Conservation (phyloP, 2,329 filamentous ascomycete genomes). For the Scedosporium dehoogii region DNA sequence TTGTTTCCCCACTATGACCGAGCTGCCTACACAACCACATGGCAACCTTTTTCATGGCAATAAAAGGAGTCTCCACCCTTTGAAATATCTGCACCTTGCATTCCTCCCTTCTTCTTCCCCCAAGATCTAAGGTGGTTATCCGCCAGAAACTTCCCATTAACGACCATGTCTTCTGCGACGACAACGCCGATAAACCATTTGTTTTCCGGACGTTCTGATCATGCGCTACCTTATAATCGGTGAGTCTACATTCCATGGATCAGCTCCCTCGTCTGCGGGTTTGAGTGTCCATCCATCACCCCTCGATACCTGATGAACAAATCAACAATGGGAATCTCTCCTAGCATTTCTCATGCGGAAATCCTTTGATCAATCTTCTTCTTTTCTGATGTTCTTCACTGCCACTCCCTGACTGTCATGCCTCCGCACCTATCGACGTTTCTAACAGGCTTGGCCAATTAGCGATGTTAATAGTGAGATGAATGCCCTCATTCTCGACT, state of each 20-base stretch:
- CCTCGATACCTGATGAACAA: slow-evolving; percentile 59
- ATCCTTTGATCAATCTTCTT: slow-evolving; percentile 51
- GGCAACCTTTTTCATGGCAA: too few relatives aligned
- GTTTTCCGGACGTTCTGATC: neutral
- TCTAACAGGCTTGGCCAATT: neutral
- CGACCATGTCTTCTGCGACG: slow-evolving; percentile 5
- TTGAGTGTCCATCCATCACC: neutral
- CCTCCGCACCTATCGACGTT: neutral
- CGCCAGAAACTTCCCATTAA: neutral
- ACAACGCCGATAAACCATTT: slow-evolving; percentile 6
- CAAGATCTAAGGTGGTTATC: neutral
- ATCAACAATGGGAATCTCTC: slow-evolving; percentile 99
- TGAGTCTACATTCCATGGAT: neutral
- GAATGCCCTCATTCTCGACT: slow-evolving; percentile 91
- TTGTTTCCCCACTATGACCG: neutral
- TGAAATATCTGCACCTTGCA: slow-evolving; percentile 1
- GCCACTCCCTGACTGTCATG: neutral
- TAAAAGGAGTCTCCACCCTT: neutral
- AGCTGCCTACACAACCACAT: too few relatives aligned
- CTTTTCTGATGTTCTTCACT: slow-evolving; percentile 40
- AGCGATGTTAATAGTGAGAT: slow-evolving; percentile 62
- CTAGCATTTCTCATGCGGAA: slow-evolving; percentile 85
- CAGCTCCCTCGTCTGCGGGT: neutral
- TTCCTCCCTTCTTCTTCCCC: neutral
- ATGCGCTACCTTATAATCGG: slow-evolving; percentile 12